Base-by-base conservation (phyloP, 768 basidiomycete genomes). In the Gautieria morchelliformis region DNA sequence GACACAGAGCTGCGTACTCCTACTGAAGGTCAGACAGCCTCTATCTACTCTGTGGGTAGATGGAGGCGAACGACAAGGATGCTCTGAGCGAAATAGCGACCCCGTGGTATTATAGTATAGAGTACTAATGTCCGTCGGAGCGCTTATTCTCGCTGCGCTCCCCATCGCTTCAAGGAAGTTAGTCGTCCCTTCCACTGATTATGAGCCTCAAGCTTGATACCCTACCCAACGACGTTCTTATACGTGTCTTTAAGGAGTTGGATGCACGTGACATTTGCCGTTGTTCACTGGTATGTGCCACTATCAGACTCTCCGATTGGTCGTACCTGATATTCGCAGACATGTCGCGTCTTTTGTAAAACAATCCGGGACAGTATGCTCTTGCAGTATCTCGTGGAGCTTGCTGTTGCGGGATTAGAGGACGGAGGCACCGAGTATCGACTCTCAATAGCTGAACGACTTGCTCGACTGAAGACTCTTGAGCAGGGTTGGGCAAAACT, bases 331-430 rank as follows among this genome's bases (percentile, higher is more conserved):
- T 14, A 14, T 53, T 44, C 35, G 17, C 45, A 55, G 53, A 45
- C 53, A 17, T 55, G 53, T 27, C 24, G 53, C 17, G 11, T 42
- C 32, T 41, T 55, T 27, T 24, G 33, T 24, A n/a, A 45, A 24
- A 55, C 32, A 11, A 45, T 55, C 27, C n/a, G n/a, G n/a, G n/a
- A 55, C 14, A 15, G 42, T 20, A 1, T 24, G 5, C 15, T 27
- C 8, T 24, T 55, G n/a, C 40, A 55, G n/a, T 55, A 55, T 45
- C 35, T 17, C 6, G 30, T 55, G 17, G 53, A 42, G 41, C 53
- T 44, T 30, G 15, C 11, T 9, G 27, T 46, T 5, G 20, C 40
- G 5, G 45, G 45, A 4, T 42, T 46, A 9, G 45, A 32, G 24
- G 53, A 37, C 2, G 35, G 4, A 10, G 35, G 10, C 35, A 14